Evolutionary conservation across 306 rosid genomes (phyloP), one percentile per base, ranked within the genome.

Genomic region (Mimosa bimucronata): DNA sequence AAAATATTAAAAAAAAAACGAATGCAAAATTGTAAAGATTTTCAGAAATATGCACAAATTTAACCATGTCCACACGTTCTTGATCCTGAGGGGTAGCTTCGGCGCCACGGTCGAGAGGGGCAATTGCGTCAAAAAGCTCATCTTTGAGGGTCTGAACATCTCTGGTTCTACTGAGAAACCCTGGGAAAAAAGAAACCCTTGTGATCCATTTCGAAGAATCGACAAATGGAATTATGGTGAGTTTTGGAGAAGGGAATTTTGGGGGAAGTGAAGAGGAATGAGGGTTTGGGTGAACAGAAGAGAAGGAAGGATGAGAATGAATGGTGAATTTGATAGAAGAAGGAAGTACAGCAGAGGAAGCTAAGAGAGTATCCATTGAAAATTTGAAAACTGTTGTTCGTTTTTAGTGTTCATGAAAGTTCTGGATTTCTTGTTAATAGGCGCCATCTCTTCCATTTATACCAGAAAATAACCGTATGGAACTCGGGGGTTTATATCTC

Each of bases 31-130:
- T n/a, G 18, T 1, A 46, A 2, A 34, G 9, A 60, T 37, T 57
- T 57, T 34, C 8, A 29, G 64, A 74, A 79, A 6, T 46, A 72
- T 10, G 67, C 77, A 74, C 25, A 6, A 9, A 14, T 25, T 31
- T 37, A 76, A 86, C 89, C 89, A 83, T 74, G 70, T 86, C 81
- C 79, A 86, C 87, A 67, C 73, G 85, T 80, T 68, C 83, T 77
- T 83, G 83, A 37, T 80, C 85, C 28, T 86, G 76, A 61, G 81
- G 73, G 53, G 87, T 77, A 68, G 83, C 83, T 21, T 77, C 55
- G 0, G 87, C 85, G 6, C 87, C 89, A 38, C 89, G 80, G 40
- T 83, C 83, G 67, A 86, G 87, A 38, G 83, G 83, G 69, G 71
- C 72, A 60, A 83, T 80, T 25, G 81, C 18, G 19, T 80, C 70